Conservation (phyloP, 345 rosid species). For the Populus deltoides region DNA sequence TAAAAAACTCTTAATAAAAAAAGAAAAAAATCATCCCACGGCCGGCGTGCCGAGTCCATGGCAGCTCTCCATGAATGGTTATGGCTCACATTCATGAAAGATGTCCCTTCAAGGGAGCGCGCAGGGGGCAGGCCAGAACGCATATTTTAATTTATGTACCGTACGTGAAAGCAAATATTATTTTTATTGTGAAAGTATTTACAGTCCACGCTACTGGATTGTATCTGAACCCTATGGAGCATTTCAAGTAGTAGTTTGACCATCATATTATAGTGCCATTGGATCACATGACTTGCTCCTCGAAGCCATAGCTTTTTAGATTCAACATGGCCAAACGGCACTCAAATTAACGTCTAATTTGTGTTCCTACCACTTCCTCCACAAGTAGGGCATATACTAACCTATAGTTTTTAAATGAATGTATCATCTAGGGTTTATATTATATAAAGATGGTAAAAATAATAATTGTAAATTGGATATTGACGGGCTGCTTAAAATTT, state of each 20-base stretch:
- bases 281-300: background rate
- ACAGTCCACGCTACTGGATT: background rate
- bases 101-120: background rate
- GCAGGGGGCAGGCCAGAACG: too few species aligned
- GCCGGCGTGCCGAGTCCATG: background rate
- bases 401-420: too few species aligned
- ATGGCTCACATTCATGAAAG: background rate
- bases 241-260: background rate
- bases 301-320: background rate
- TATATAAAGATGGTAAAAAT: too few species aligned
- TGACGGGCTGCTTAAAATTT: too few species aligned
- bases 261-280: background rate
- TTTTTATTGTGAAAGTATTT: background rate
- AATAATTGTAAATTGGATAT: too few species aligned
- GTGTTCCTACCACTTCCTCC: too few species aligned
- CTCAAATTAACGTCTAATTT: too few species aligned
- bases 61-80: background rate
- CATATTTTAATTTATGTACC: background rate
- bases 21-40: background rate
- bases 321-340: too few species aligned
- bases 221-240: background rate
- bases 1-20: background rate
- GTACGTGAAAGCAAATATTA: background rate
- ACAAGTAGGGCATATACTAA: too few species aligned
- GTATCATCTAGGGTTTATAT: too few species aligned